phyloP scores from a whole-genome alignment of 1,284 basidiomycete species.

The Amylostereum areolatum region DNA sequence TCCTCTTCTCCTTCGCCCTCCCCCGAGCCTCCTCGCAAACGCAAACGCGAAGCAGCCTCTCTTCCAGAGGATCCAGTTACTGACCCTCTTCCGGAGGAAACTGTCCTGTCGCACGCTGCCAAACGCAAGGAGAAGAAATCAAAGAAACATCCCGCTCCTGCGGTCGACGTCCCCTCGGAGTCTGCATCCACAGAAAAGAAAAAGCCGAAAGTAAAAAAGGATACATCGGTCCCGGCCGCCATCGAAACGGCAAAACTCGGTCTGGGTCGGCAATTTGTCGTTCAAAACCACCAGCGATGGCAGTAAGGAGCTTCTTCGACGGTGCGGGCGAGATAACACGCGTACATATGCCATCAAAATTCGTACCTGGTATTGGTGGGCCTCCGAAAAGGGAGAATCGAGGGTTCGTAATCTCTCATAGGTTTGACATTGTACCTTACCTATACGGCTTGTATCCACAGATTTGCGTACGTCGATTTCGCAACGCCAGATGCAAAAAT shows the following conservation, averaged over 20 bases:
- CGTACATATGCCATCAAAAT: constrained; percentile 69
- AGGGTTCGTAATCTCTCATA: constrained; percentile 39
- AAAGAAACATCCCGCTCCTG: constrained; percentile 28
- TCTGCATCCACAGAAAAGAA: too few relatives aligned
- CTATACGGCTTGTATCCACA: constrained; percentile 26
- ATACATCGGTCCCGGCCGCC: constrained; percentile 19
- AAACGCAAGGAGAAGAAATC: constrained; percentile 53
- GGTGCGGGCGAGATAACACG: constrained; percentile 68
- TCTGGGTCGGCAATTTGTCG: constrained; percentile 95
- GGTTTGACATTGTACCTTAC: too few relatives aligned
- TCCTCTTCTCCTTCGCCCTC: constrained; percentile 1
- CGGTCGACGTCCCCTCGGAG: background rate
- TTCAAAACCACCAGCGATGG: constrained; percentile 82
- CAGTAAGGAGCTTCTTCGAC: constrained; percentile 68
- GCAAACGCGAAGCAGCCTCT: background rate
- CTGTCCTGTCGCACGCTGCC: constrained; percentile 69
- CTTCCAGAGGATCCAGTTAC: constrained; percentile 9
- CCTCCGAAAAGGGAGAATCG: constrained; percentile 52
- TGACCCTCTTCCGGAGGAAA: constrained; percentile 16
- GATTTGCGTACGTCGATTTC: constrained; percentile 97
- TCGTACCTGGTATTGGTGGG: constrained; percentile 21
- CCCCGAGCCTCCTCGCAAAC: background rate
- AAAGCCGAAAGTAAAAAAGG: constrained; percentile 7
- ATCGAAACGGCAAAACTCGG: constrained; percentile 65
- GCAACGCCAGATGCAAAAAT: constrained; percentile 68